A percentile compares a stretch with the other conserved stretches of the same genome.
Evolutionary conservation across 495 filamentous ascomycete species (phyloP).

Genomic region (Chaetomium fimeti): DNA sequence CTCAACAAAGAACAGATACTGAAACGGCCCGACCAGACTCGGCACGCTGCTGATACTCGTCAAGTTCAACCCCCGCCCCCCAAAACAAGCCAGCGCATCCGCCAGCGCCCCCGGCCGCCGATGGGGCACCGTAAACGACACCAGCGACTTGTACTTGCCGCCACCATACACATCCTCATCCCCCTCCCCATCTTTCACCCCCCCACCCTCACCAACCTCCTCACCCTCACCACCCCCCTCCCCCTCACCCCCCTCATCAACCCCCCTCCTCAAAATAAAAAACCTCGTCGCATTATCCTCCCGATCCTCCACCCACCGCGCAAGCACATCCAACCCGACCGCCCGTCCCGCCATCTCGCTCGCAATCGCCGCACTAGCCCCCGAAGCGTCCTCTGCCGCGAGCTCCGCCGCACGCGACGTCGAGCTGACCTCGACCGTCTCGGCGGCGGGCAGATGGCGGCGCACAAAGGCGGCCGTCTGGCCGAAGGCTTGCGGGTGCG

Average conservation of each 20-base stretch:
- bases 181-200: slow-evolving; percentile 15
- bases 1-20: slow-evolving; percentile 95
- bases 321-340: slow-evolving; percentile 66
- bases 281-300: slow-evolving; percentile 87
- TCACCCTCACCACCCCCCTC: slow-evolving; percentile 9
- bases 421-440: slow-evolving; percentile 80
- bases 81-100: slow-evolving; percentile 75
- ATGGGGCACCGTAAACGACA: slow-evolving; percentile 81
- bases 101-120: slow-evolving; percentile 75
- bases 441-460: slow-evolving; percentile 62
- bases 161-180: slow-evolving; percentile 16
- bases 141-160: slow-evolving; percentile 61
- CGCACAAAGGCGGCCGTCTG: slow-evolving; percentile 80
- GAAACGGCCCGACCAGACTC: slow-evolving; percentile 70
- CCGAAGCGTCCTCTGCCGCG: slow-evolving; percentile 59
- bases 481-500: slow-evolving; percentile 91
- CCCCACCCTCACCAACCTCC: slow-evolving; percentile 1
- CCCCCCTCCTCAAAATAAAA: slow-evolving; percentile 55
- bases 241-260: too few species aligned
- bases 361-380: slow-evolving; percentile 72
- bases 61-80: slow-evolving; percentile 67
- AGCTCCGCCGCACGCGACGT: slow-evolving; percentile 81
- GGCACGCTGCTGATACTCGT: slow-evolving; percentile 89
- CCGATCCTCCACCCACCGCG: slow-evolving; percentile 74
- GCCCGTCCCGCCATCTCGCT: slow-evolving; percentile 67